phyloP scores from a whole-genome alignment of 371 early-diverging fungal species.

The Actinomortierella wolfii region DNA sequence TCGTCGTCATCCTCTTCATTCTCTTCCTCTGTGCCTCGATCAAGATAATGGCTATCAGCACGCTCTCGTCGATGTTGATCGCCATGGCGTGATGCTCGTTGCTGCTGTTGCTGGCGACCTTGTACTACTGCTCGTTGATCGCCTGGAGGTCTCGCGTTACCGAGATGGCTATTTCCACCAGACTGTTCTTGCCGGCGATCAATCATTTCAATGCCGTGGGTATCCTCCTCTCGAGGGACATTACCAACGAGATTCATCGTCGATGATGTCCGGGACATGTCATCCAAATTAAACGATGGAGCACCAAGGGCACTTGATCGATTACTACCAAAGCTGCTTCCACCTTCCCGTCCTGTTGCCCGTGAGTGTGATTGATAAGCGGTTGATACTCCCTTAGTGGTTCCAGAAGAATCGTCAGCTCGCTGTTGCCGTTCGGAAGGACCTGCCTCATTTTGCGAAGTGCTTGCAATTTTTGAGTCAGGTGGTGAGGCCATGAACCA shows the following conservation, averaged over 20 bases:
- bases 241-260: slow-evolving; percentile 18
- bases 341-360: slow-evolving; percentile 24
- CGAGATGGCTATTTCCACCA: slow-evolving; percentile 6
- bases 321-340: slow-evolving; percentile 22
- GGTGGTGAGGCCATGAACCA: slow-evolving; percentile 80
- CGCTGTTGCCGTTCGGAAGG: slow-evolving; percentile 11
- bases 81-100: neutral
- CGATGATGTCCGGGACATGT: slow-evolving; percentile 19
- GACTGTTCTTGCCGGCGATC: slow-evolving; percentile 13
- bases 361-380: slow-evolving; percentile 9
- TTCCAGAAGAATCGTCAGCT: slow-evolving; percentile 7
- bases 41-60: neutral
- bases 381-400: neutral
- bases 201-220: slow-evolving; percentile 16
- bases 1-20: slow-evolving; percentile 36
- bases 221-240: no score
- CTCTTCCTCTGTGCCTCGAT: neutral
- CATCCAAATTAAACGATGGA: slow-evolving; percentile 1
- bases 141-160: slow-evolving; percentile 3
- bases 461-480: slow-evolving; percentile 13
- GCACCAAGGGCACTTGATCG: slow-evolving; percentile 23
- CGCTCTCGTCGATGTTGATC: slow-evolving; percentile 3
- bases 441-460: slow-evolving; percentile 10
- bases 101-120: slow-evolving; percentile 8
- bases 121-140: slow-evolving; percentile 1